Conservation (phyloP, 202 grass and related monocot genomes). For the Saccharum hybrid region DNA sequence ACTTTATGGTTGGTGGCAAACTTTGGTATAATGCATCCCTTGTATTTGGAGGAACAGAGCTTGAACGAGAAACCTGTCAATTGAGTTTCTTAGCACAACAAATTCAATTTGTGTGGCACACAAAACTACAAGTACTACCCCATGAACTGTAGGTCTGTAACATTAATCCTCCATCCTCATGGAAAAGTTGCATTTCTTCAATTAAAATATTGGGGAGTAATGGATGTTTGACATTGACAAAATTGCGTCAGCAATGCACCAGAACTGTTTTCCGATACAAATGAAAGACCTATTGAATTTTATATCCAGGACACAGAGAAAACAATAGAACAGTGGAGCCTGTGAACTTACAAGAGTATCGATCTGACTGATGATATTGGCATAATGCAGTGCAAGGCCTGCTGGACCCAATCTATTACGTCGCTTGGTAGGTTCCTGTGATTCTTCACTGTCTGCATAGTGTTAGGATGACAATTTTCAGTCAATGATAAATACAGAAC, state of each 20-base stretch:
- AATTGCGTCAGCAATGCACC: conserved; percentile 10
- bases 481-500: conserved; percentile 29
- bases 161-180: conserved; percentile 4
- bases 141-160: conserved; percentile 25
- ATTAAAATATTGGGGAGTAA: conserved; percentile 30
- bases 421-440: conserved; percentile 49
- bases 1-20: conserved; percentile 82
- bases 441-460: conserved; percentile 75
- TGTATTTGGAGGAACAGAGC: conserved; percentile 85
- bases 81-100: conserved; percentile 27
- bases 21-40: conserved; percentile 91
- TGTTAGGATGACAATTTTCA: conserved; percentile 29
- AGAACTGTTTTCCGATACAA: conserved; percentile 8
- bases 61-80: conserved; percentile 79
- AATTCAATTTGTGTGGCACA: conserved; percentile 35
- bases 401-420: conserved; percentile 84
- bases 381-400: conserved; percentile 96
- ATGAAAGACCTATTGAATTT: conserved; percentile 5
- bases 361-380: conserved; percentile 95
- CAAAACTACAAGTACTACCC: conserved; percentile 7
- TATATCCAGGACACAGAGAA: conserved; percentile 4
- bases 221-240: neutral
- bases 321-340: neutral
- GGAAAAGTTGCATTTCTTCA: no score
- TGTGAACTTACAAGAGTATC: conserved; percentile 81